Evolutionary conservation across 495 filamentous ascomycete species (phyloP).

Genomic region (Aspergillus biplanus): DNA sequence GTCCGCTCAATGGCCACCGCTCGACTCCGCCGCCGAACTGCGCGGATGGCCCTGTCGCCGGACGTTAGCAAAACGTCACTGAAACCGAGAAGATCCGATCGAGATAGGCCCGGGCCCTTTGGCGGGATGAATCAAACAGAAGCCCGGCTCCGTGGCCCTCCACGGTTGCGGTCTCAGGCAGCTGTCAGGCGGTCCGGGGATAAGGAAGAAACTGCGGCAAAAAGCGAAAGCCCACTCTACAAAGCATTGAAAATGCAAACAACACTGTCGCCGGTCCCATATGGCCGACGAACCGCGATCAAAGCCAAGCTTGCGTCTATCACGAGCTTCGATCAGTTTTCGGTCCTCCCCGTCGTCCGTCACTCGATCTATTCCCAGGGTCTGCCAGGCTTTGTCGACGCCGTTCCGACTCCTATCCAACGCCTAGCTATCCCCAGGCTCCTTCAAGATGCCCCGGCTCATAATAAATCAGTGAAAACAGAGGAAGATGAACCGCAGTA

Average conservation of each 20-base stretch:
- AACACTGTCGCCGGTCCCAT: slow-evolving; percentile 71
- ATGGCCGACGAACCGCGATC: slow-evolving; percentile 66
- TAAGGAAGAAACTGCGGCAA: slow-evolving; percentile 34
- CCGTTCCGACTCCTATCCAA: slow-evolving; percentile 86
- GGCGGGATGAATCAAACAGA: slow-evolving; percentile 77
- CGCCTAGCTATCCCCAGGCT: slow-evolving; percentile 82
- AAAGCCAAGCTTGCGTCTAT: slow-evolving; percentile 70
- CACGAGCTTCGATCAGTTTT: slow-evolving; percentile 79
- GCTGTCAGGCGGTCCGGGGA: slow-evolving; percentile 44
- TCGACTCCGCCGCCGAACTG: slow-evolving; percentile 52
- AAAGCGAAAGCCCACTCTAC: slow-evolving; percentile 56
- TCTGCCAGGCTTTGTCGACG: slow-evolving; percentile 68
- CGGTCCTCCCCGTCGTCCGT: slow-evolving; percentile 71
- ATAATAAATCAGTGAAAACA: slow-evolving; percentile 31
- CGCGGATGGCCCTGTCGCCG: slow-evolving; percentile 81
- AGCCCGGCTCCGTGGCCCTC: slow-evolving; percentile 56
- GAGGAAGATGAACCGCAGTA: slow-evolving; percentile 46
- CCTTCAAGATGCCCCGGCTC: slow-evolving; percentile 49
- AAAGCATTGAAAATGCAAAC: slow-evolving; percentile 97
- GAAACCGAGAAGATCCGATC: slow-evolving; percentile 41
- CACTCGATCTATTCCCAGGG: slow-evolving; percentile 72
- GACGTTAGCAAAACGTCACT: slow-evolving; percentile 60
- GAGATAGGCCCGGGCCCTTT: slow-evolving; percentile 64
- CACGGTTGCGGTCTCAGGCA: slow-evolving; percentile 42
- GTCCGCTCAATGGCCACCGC: slow-evolving; percentile 45